These are phyloP conservation scores for Aspergillus vadensis DNA, from an alignment of 2,329 filamentous ascomycete genomes.

Conservation along the genomic window DNA sequence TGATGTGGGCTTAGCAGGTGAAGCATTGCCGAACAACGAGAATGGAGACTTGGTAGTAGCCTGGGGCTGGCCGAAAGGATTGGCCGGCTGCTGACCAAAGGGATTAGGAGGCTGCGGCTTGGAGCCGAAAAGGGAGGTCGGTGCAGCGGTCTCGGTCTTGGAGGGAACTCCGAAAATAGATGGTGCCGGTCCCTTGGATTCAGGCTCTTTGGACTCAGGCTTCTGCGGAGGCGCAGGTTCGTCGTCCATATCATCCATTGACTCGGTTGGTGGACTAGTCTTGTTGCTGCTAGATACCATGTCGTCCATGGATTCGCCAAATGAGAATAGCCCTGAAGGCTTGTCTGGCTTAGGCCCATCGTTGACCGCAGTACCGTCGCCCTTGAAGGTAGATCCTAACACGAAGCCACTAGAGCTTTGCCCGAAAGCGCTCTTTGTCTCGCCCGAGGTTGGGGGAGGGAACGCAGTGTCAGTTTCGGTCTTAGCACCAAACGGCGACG, in stretches of 20 bases:
- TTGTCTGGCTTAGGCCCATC: constrained; percentile 45
- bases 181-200: constrained; percentile 20
- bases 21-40: constrained; percentile 31
- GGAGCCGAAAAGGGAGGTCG: constrained; percentile 24
- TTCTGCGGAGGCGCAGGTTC: constrained; percentile 26
- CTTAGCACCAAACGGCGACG: constrained; percentile 35
- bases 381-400: constrained; percentile 49
- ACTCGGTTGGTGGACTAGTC: constrained; percentile 35
- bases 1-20: constrained; percentile 26
- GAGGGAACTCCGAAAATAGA: constrained; percentile 33
- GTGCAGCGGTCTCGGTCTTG: constrained; percentile 26
- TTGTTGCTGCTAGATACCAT: constrained; percentile 41
- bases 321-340: constrained; percentile 39
- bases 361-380: constrained; percentile 42
- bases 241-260: constrained; percentile 42
- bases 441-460: constrained; percentile 27
- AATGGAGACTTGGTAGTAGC: constrained; percentile 33
- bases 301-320: constrained; percentile 43
- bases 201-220: constrained; percentile 24
- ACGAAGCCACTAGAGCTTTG: constrained; percentile 38
- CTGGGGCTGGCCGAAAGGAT: constrained; percentile 28
- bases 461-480: constrained; percentile 30
- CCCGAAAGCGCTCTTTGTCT: constrained; percentile 35
- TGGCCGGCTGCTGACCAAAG: background rate
- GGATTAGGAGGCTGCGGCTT: background rate